phyloP scores from a whole-genome alignment of 306 rosid species.

The Vicia villosa region DNA sequence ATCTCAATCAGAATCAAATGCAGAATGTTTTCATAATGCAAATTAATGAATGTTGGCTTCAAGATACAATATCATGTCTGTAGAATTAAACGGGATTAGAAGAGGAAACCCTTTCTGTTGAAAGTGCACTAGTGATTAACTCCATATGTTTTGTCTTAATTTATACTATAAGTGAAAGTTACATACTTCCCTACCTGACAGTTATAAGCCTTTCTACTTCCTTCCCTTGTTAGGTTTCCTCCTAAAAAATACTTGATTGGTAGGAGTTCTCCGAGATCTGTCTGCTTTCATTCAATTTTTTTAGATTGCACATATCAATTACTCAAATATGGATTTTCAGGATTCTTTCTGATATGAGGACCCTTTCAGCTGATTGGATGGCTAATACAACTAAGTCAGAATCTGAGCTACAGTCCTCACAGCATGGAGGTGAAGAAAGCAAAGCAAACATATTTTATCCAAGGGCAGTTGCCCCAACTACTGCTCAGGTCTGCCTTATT shows the following conservation, averaged over 20 bases:
- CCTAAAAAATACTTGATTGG: not conserved
- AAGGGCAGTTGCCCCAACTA: slow-evolving; percentile 95
- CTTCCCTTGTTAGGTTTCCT: not conserved
- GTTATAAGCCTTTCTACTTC: not conserved
- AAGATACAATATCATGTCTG: too few species aligned
- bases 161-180: not conserved
- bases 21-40: slow-evolving; percentile 25
- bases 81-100: not conserved
- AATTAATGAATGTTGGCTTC: slow-evolving; percentile 23
- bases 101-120: slow-evolving; percentile 10
- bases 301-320: slow-evolving; percentile 35
- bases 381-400: slow-evolving; percentile 90
- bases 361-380: slow-evolving; percentile 99
- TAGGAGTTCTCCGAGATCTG: not conserved
- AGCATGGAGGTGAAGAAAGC: slow-evolving; percentile 95
- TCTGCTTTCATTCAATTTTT: not conserved
- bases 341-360: slow-evolving; percentile 99
- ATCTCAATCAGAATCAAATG: slow-evolving; percentile 1
- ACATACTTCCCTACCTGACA: not conserved
- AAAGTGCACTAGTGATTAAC: slow-evolving; percentile 3
- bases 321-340: slow-evolving; percentile 57
- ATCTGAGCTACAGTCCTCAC: slow-evolving; percentile 72
- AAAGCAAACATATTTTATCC: slow-evolving; percentile 82
- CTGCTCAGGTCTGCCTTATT: slow-evolving; percentile 76
- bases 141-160: not conserved